Base-by-base conservation (phyloP, 2,329 filamentous ascomycete species). In the Exophiala phaeomuriformis region DNA sequence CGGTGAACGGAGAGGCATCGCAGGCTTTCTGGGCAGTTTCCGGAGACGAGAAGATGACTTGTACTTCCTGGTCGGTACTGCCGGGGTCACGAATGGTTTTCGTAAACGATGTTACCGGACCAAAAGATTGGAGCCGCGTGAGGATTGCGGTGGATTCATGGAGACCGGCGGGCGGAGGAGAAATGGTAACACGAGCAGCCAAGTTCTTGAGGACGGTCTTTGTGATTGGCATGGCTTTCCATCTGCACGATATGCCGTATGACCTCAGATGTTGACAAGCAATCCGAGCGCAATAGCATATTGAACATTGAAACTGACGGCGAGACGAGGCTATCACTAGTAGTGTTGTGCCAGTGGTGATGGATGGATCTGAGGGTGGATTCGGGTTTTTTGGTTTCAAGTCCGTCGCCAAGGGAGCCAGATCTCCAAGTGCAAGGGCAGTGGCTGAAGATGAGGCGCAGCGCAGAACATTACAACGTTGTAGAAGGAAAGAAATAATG, bases 61-160 rank as follows among this genome's bases (percentile, higher is more conserved):
- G 44, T 47, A 63, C 29, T 41, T 58, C 50, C 42, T 28, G 29
- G 43, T 12, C 10, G 5, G 7, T 33, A 9, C 8, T 35, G 37
- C 28, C 42, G 19, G 7, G 44, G 39, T 30, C 48, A 30, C 31
- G n/a, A 9, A 37, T n/a, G 8, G 8, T 29, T 30, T 40, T 45
- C 1, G 40, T 51, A 31, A 59, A 59, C 10, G 53, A 56, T 32
- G 43, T 37, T 3, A 56, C 51, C 31, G 48, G 53, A 42, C 59
- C 59, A 30, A 57, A 56, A 4, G 53, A 52, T 49, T 61, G 58
- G n/a, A 63, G 54, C 31, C 49, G 46, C 31, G 53, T 53, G 4
- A 61, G 40, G 27, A 63, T 49, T 9, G 59, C 59, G 12, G 57
- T 58, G 6, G 61, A 60, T 47, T 63, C 55, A 35, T 47, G 36